Percentiles rank a stretch among this genome's conserved stretches.
Conservation (phyloP, 2,329 filamentous ascomycete genomes). For the Rhynchosporium agropyri region DNA sequence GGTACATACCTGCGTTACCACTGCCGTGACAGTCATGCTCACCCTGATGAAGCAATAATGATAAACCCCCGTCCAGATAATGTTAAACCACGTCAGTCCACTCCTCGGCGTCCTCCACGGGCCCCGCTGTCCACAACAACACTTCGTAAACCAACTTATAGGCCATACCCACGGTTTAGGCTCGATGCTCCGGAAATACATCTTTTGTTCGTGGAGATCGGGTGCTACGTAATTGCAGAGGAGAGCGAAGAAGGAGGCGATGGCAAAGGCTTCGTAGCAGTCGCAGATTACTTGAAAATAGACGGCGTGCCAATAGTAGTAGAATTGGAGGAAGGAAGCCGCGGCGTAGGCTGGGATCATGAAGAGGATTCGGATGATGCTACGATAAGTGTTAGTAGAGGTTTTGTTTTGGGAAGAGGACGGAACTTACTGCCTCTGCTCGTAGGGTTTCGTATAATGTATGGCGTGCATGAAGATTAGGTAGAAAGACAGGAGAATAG, state of each 20-base stretch:
- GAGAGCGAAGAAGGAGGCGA: conserved; percentile 82
- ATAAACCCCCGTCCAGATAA: conserved; percentile 80
- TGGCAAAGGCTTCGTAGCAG: conserved; percentile 88
- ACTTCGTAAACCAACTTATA: conserved; percentile 68
- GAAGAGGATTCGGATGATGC: conserved; percentile 84
- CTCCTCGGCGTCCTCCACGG: conserved; percentile 74
- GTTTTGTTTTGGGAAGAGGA: background rate
- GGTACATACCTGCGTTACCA: conserved; percentile 54
- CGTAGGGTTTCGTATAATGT: conserved; percentile 62
- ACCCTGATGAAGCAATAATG: conserved; percentile 85
- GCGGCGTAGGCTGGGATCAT: conserved; percentile 84
- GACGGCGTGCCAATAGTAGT: conserved; percentile 75
- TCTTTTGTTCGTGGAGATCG: conserved; percentile 77
- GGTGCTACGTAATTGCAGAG: conserved; percentile 80
- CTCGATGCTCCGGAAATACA: conserved; percentile 74
- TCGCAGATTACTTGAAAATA: conserved; percentile 82
- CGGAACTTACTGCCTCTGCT: conserved; percentile 56
- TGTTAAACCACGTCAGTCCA: conserved; percentile 89
- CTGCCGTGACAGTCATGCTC: conserved; percentile 76
- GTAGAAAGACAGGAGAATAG: conserved; percentile 56
- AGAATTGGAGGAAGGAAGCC: conserved; percentile 72
- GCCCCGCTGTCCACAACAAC: conserved; percentile 69
- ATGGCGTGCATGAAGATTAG: conserved; percentile 61
- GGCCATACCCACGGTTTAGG: conserved; percentile 74
- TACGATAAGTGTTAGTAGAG: conserved; percentile 22